phyloP scores from a whole-genome alignment of 345 rosid genomes.

The Cardamine chenopodiifolia region DNA sequence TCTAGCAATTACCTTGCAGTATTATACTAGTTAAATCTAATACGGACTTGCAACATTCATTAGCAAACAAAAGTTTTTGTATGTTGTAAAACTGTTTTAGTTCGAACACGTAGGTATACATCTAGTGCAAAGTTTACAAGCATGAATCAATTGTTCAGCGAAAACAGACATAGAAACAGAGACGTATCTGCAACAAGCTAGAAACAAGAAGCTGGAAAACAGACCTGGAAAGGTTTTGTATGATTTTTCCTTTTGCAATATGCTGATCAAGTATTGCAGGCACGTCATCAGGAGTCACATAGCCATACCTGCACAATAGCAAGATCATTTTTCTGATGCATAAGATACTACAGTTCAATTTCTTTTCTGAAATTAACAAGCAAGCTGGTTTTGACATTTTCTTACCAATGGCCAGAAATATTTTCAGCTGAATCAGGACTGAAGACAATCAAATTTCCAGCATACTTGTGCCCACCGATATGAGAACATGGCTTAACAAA shows the following conservation, averaged over 20 bases:
- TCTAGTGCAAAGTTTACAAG: slow-evolving; percentile 13
- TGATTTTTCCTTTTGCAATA: slow-evolving; percentile 69
- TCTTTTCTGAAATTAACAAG: background rate
- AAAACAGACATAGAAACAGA: background rate
- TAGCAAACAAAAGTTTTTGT: background rate
- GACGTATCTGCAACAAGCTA: slow-evolving; percentile 17
- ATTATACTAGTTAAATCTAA: background rate
- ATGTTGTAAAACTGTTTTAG: background rate
- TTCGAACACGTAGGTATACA: background rate
- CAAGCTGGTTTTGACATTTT: background rate
- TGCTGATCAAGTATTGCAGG: slow-evolving; percentile 89
- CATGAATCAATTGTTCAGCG: background rate
- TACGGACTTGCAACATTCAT: background rate
- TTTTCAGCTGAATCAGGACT: slow-evolving; percentile 68
- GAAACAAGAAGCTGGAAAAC: slow-evolving; percentile 17
- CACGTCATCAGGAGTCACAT: slow-evolving; percentile 89
- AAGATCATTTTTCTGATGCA: too few species aligned
- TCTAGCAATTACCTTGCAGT: slow-evolving; percentile 4
- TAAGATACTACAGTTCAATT: background rate
- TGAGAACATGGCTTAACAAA: slow-evolving; percentile 83
- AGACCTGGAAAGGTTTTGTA: slow-evolving; percentile 85
- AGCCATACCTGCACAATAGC: slow-evolving; percentile 76
- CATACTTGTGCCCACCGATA: slow-evolving; percentile 94
- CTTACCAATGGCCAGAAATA: slow-evolving; percentile 78
- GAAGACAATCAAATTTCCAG: slow-evolving; percentile 87